Percentiles rank a stretch among this genome's conserved stretches.
Conservation (phyloP, 2,329 filamentous ascomycete genomes). For the Arthroderma sp. region DNA sequence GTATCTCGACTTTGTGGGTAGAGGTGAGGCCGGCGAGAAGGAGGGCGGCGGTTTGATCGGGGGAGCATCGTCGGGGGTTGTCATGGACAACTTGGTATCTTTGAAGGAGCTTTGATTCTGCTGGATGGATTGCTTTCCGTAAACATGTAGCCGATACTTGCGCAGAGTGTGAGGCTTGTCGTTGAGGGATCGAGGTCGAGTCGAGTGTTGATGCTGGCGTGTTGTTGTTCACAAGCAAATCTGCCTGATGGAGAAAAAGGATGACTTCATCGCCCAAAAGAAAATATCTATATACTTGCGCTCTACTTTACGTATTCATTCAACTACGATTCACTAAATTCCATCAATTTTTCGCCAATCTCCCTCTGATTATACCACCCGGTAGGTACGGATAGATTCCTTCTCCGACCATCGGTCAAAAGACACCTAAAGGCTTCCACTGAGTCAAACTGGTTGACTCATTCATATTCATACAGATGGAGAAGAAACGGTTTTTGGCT, state of each 20-base stretch:
- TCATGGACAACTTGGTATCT: conserved; percentile 45
- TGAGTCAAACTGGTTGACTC: not conserved
- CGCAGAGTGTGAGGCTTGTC: not conserved
- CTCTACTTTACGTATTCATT: not conserved
- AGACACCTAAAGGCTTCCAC: not conserved
- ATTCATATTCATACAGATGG: not conserved
- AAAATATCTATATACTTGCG: not conserved
- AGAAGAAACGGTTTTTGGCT: not conserved
- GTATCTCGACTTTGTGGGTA: conserved; percentile 49
- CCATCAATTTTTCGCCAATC: not conserved
- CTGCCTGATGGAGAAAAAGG: not conserved
- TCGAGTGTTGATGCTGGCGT: not conserved
- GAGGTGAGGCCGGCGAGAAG: conserved; percentile 53
- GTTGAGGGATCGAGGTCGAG: not conserved
- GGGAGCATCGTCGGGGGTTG: conserved; percentile 53
- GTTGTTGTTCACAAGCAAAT: not conserved
- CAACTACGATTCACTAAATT: not conserved
- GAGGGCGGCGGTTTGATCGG: conserved; percentile 57
- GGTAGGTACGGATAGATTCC: not conserved
- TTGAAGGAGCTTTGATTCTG: not conserved
- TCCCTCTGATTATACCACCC: not conserved
- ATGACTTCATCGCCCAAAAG: conserved; percentile 4
- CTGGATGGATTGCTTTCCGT: not conserved
- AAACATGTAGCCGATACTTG: conserved; percentile 7
- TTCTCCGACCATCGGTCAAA: too few species aligned